phyloP scores from a whole-genome alignment of 768 basidiomycete genomes.

The Leccinum boreale region DNA sequence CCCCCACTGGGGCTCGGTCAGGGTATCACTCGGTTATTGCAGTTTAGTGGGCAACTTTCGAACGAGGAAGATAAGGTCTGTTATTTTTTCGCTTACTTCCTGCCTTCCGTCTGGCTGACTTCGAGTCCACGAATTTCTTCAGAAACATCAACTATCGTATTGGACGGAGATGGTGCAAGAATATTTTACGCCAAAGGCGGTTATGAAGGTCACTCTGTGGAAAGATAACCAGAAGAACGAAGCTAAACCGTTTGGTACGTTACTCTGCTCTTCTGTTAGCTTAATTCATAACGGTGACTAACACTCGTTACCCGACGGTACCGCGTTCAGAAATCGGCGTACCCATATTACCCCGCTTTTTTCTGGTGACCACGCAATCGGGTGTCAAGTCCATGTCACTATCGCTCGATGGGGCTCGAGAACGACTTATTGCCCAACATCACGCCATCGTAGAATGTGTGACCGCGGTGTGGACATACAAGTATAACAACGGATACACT shows the following conservation, averaged over 20 bases:
- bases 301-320: constrained; percentile 10
- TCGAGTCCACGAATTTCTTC: not conserved
- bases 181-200: constrained; percentile 67
- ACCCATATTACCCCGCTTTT: constrained; percentile 79
- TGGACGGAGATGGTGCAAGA: constrained; percentile 66
- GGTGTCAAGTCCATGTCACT: constrained; percentile 82
- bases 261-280: constrained; percentile 7
- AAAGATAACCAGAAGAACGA: constrained; percentile 77
- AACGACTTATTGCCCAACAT: constrained; percentile 50
- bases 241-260: constrained; percentile 80
- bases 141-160: constrained; percentile 64
- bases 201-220: constrained; percentile 84
- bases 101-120: constrained; percentile 2
- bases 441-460: constrained; percentile 65
- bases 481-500: constrained; percentile 74
- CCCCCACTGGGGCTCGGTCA: constrained; percentile 53
- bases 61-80: constrained; percentile 48
- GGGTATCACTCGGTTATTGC: constrained; percentile 59
- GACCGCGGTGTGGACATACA: constrained; percentile 77
- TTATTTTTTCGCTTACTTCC: not conserved
- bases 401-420: constrained; percentile 74
- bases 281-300: constrained; percentile 1
- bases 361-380: constrained; percentile 79
- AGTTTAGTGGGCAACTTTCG: constrained; percentile 67
- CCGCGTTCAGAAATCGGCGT: constrained; percentile 64